These are phyloP conservation scores for Eucalyptus camaldulensis DNA, from an alignment of 345 rosid species.

Conservation along the genomic window DNA sequence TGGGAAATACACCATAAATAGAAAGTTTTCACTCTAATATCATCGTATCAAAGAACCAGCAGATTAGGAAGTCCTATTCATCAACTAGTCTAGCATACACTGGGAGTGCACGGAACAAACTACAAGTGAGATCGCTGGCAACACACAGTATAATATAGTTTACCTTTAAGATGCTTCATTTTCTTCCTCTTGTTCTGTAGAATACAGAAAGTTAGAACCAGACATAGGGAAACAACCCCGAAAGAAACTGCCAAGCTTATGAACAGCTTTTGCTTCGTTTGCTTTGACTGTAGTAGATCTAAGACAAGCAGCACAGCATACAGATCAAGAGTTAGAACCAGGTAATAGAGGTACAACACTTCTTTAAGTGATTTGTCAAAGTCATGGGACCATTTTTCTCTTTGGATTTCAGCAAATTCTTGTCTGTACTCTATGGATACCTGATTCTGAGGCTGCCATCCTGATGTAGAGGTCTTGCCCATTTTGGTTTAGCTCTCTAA, in stretches of 20 bases:
- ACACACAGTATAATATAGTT: neutral
- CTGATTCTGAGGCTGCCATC: neutral
- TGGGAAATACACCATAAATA: neutral
- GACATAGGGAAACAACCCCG: neutral
- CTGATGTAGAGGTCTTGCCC: slow-evolving; percentile 6
- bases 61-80: neutral
- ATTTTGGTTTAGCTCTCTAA: neutral
- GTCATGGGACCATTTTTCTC: neutral
- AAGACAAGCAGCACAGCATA: neutral
- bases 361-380: neutral
- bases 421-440: neutral
- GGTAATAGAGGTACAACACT: neutral
- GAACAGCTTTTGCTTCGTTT: neutral
- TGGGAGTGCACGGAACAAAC: neutral
- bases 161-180: neutral
- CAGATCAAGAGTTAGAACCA: neutral
- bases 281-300: neutral
- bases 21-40: neutral
- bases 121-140: neutral
- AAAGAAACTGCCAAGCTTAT: neutral
- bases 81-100: neutral
- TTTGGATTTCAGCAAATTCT: neutral
- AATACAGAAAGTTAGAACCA: neutral
- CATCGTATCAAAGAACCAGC: neutral
- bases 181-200: neutral